These are phyloP conservation scores for Chenopodium album DNA, from an alignment of 148 eudicot species.

Conservation along the genomic window DNA sequence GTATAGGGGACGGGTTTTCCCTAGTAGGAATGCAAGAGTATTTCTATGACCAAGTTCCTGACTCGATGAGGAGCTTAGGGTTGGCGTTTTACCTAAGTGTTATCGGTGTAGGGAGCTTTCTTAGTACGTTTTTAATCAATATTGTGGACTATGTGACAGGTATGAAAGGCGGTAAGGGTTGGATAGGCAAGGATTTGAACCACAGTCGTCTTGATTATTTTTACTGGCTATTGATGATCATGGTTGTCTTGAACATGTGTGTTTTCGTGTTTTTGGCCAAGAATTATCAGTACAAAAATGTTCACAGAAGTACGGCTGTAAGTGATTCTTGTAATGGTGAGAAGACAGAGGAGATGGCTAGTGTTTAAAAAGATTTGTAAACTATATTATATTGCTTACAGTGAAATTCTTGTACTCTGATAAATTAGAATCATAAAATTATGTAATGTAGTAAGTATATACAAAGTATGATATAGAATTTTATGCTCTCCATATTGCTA, in stretches of 20 bases:
- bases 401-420: not conserved
- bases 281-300: constrained; percentile 43
- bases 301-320: constrained; percentile 18
- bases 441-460: no score
- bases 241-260: constrained; percentile 29
- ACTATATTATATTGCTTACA: not conserved
- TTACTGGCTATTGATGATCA: constrained; percentile 43
- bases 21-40: constrained; percentile 71
- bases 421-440: not conserved
- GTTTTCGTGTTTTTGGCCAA: constrained; percentile 33
- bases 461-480: no score
- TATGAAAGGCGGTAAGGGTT: constrained; percentile 35
- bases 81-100: constrained; percentile 58
- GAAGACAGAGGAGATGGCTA: not conserved
- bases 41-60: constrained; percentile 73
- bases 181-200: constrained; percentile 54
- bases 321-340: not conserved
- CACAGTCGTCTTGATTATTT: constrained; percentile 43
- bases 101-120: constrained; percentile 50
- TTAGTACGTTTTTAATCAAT: constrained; percentile 42
- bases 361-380: not conserved
- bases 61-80: constrained; percentile 67
- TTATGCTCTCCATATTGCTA: no score
- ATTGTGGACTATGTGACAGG: constrained; percentile 39
- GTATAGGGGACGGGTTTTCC: constrained; percentile 57